Evolutionary conservation across 495 filamentous ascomycete genomes (phyloP).

Genomic region (Sphaerosporella brunnea): DNA sequence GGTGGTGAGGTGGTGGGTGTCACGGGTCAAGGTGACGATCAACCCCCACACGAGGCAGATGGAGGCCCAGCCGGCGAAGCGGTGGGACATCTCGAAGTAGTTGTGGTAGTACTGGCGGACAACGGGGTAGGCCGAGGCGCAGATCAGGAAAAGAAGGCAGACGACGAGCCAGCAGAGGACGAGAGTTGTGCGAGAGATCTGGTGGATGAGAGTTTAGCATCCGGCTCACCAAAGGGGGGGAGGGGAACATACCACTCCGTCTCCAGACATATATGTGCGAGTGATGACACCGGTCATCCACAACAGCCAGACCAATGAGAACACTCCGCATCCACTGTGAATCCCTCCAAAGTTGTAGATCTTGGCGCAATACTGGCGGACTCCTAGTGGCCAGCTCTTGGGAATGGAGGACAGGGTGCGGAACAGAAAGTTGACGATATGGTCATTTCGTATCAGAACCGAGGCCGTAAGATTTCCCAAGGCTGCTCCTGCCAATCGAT

Average conservation of each 20-base stretch:
- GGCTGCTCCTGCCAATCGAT: background rate
- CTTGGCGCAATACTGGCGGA: conserved; percentile 50
- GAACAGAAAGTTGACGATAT: conserved; percentile 58
- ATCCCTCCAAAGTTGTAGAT: conserved; percentile 63
- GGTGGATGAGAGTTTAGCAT: too few relatives aligned
- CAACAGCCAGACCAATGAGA: conserved; percentile 52
- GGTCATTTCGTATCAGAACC: conserved; percentile 39
- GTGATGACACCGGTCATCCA: conserved; percentile 38
- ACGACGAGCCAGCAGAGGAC: conserved; percentile 32
- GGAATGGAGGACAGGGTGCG: conserved; percentile 36
- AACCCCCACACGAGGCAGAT: conserved; percentile 44
- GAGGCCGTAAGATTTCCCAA: background rate
- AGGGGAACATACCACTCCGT: too few relatives aligned
- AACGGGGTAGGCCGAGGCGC: conserved; percentile 34
- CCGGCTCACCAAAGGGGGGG: too few relatives aligned
- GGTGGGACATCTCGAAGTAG: conserved; percentile 48
- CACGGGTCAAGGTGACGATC: conserved; percentile 26
- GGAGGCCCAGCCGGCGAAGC: conserved; percentile 46
- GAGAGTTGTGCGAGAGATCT: too few relatives aligned
- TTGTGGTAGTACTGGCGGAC: conserved; percentile 41
- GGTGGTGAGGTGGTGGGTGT: conserved; percentile 13
- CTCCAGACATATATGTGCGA: conserved; percentile 26
- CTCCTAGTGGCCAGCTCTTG: conserved; percentile 39
- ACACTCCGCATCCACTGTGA: conserved; percentile 53
- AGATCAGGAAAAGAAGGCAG: conserved; percentile 29